A percentile compares a stretch with the other conserved stretches of the same genome.
Conservation (phyloP, 768 basidiomycete species). For the Leucosporidium scottii region DNA sequence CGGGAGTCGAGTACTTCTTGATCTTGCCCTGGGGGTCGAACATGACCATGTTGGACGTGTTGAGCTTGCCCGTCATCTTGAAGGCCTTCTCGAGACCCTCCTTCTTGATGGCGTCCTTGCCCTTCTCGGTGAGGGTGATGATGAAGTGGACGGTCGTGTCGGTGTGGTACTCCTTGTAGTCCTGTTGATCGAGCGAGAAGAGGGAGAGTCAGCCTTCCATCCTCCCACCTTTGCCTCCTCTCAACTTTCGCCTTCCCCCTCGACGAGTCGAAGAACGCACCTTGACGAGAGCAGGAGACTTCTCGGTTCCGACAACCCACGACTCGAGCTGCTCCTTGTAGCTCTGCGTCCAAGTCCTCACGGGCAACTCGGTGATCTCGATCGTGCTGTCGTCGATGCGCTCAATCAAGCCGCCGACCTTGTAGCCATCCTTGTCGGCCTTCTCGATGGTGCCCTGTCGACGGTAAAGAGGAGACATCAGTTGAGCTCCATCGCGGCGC, state of each 20-base stretch:
- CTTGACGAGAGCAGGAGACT: conserved; percentile 73
- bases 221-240: no score
- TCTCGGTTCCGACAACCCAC: conserved; percentile 69
- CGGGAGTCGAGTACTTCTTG: conserved; percentile 79
- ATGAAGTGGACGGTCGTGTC: conserved; percentile 85
- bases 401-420: conserved; percentile 62
- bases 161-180: conserved; percentile 95
- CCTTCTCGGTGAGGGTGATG: conserved; percentile 68
- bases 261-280: conserved; percentile 40
- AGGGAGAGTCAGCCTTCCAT: neutral
- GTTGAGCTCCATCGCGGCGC: no score
- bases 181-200: conserved; percentile 51
- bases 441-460: conserved; percentile 71
- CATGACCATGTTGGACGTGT: conserved; percentile 95
- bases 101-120: conserved; percentile 75
- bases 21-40: conserved; percentile 96
- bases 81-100: conserved; percentile 87
- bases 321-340: conserved; percentile 87
- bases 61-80: conserved; percentile 76
- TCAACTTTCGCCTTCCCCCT: no score
- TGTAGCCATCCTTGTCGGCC: conserved; percentile 62
- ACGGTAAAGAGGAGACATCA: no score
- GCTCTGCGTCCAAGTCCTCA: conserved; percentile 86
- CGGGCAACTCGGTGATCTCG: conserved; percentile 89
- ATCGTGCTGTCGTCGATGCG: conserved; percentile 83